These are phyloP conservation scores for Scutellaria galericulata DNA, from an alignment of 257 asterid genomes.

Conservation along the genomic window DNA sequence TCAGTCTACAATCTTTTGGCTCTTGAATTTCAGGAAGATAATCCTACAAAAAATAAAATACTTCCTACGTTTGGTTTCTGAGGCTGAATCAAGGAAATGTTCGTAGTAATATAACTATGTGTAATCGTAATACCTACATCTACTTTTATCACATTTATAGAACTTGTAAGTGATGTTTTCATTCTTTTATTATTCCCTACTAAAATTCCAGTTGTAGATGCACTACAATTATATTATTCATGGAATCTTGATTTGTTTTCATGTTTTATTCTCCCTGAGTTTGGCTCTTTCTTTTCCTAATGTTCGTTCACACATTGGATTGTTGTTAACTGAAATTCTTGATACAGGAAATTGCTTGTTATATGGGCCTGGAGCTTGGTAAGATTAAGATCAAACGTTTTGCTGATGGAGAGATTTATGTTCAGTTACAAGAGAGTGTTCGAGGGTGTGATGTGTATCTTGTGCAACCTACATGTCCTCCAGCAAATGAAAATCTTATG, in stretches of 20 bases:
- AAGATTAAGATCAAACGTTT: conserved; percentile 71
- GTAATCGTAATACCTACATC: neutral
- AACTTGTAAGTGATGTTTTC: neutral
- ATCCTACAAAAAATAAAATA: neutral
- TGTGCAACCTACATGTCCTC: conserved; percentile 86
- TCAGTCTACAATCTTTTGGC: neutral
- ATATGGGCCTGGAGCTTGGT: conserved; percentile 78
- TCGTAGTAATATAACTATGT: neutral
- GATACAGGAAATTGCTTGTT: conserved; percentile 75
- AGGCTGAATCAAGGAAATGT: neutral
- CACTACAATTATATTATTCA: neutral
- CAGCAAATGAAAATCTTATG: conserved; percentile 86
- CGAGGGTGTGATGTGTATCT: conserved; percentile 84
- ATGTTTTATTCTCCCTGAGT: neutral
- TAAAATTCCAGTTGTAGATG: neutral
- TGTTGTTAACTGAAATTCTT: conserved; percentile 17
- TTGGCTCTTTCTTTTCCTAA: neutral
- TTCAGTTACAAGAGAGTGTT: conserved; percentile 83
- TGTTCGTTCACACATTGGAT: neutral
- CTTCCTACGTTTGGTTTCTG: neutral
- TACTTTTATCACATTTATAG: neutral
- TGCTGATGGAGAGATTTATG: conserved; percentile 85
- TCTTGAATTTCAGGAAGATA: neutral
- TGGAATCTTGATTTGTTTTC: neutral
- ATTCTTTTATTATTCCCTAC: neutral